phyloP scores from a whole-genome alignment of 768 basidiomycete species.

The Xerocomus brunneocitrinus region DNA sequence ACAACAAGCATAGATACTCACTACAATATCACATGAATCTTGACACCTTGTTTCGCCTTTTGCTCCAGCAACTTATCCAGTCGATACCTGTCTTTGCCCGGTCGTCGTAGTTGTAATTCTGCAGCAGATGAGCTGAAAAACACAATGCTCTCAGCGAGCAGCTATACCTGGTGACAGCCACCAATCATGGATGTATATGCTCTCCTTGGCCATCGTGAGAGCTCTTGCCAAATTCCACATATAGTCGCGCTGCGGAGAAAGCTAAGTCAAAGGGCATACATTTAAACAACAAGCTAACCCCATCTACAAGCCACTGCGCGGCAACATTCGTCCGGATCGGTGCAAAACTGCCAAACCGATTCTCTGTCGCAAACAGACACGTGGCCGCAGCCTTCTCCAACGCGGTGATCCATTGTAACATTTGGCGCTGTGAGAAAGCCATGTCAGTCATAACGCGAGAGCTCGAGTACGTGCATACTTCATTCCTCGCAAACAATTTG shows the following conservation, averaged over 20 bases:
- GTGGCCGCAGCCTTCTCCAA: constrained; percentile 74
- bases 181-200: constrained; percentile 97
- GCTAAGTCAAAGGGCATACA: constrained; percentile 1
- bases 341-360: constrained; percentile 93
- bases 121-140: constrained; percentile 2
- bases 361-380: constrained; percentile 72
- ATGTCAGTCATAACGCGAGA: constrained; percentile 3
- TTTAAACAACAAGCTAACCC: constrained; percentile 49
- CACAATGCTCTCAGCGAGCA: not conserved
- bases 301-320: constrained; percentile 97
- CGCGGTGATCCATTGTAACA: constrained; percentile 95
- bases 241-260: constrained; percentile 75
- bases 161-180: constrained; percentile 83
- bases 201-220: constrained; percentile 80
- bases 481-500: constrained; percentile 83
- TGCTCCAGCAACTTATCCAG: constrained; percentile 81
- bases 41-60: constrained; percentile 94
- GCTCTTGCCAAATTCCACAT: constrained; percentile 97
- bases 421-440: constrained; percentile 61
- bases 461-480: constrained; percentile 40
- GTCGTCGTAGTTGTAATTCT: constrained; percentile 84
- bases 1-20: constrained; percentile 33
- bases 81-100: constrained; percentile 78
- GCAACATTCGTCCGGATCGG: constrained; percentile 91
- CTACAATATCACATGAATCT: constrained; percentile 95